A percentile compares a stretch with the other conserved stretches of the same genome.
Evolutionary conservation across 2,329 filamentous ascomycete species (phyloP).

Genomic region (Fusarium camptoceras): DNA sequence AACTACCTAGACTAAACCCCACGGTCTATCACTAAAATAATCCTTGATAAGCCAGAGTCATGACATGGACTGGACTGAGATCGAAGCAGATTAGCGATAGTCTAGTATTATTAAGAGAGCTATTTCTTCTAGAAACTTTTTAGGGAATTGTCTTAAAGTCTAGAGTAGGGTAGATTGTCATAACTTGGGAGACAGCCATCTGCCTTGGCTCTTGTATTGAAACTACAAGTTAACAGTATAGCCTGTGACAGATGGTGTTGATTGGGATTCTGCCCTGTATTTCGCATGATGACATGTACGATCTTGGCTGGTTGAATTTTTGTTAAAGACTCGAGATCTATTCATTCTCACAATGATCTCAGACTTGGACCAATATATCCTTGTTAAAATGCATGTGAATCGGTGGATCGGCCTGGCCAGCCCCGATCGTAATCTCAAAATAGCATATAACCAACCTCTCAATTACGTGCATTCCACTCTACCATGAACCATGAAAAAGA

Average conservation of each 20-base stretch:
- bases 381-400: constrained; percentile 2
- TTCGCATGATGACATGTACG: neutral
- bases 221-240: neutral
- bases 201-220: neutral
- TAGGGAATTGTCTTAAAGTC: neutral
- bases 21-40: constrained; percentile 3
- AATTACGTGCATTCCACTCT: constrained; percentile 22
- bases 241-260: neutral
- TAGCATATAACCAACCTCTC: constrained; percentile 29
- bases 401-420: constrained; percentile 18
- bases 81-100: constrained; percentile 1
- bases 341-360: neutral
- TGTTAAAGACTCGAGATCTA: no score
- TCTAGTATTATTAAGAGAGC: neutral
- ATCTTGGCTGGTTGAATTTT: no score
- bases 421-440: constrained; percentile 30
- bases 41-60: neutral
- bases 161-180: neutral
- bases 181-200: neutral
- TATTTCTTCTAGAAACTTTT: neutral
- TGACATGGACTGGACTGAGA: neutral
- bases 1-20: constrained; percentile 21
- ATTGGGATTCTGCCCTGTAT: neutral
- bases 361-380: neutral
- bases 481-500: neutral